Evolutionary conservation across 2,329 filamentous ascomycete species (phyloP), one percentile per base, ranked within the genome.

Genomic region (Myotisia sp.): DNA sequence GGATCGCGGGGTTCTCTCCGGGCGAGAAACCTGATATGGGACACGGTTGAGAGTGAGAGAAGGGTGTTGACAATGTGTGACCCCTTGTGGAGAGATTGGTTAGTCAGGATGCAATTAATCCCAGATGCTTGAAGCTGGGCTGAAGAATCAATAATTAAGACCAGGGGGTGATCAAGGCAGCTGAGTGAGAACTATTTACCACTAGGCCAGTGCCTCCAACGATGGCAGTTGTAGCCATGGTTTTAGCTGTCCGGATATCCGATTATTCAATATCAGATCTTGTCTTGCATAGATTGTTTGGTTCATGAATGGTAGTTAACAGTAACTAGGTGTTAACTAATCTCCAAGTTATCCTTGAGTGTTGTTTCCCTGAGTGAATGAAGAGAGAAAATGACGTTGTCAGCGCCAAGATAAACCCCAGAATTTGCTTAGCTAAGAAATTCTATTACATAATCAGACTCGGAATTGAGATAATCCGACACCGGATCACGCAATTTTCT

Each of bases 61-160:
- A 67, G 62, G 29, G 60, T 63, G 35, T 57, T 57, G 50, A 93
- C 74, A 54, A 93, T 86, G 51, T 81, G 64, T 34, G 71, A 73
- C 51, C 87, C 86, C 71, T 75, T 39, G 20, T n/a, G 16, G 19
- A 6, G n/a, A 18, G 17, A 18, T 20, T 26, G 10, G 4, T 33
- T 6, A 14, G 17, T 17, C 31, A 3, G 18, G 14, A 5, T 31
- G 2, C 28, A 2, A 8, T n/a, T n/a, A n/a, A n/a, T n/a, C n/a
- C n/a, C 7, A 8, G 22, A 24, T 24, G 22, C 10, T 24, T 24
- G 8, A 8, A 12, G 22, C 8, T 7, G 22, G 8, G 8, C 22
- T 10, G 10, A 8, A 7, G 22, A 24, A 12, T 10, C 10, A 7
- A n/a, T n/a, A n/a, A n/a, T 10, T 5, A 3, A 20, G 2, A 10